Base-by-base conservation (phyloP, 129 eudicot species). In the Tanacetum coccineum region DNA sequence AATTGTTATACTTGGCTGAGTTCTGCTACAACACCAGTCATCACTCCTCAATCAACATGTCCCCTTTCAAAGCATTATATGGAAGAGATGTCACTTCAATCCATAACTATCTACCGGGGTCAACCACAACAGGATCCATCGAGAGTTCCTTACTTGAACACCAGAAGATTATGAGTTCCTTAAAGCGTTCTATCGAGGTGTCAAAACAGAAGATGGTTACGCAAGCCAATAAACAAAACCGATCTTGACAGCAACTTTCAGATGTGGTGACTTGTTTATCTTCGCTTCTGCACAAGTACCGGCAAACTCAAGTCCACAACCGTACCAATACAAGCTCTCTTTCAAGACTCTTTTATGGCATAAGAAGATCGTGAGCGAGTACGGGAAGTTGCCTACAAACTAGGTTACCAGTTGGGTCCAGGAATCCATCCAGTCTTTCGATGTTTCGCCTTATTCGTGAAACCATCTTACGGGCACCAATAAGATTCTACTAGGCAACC, bases 31-130 rank as follows among this genome's bases (percentile, higher is more conserved):
- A 40, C 17, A 42, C 67, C 0, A 15, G n/a, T 9, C 21, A 15
- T 18, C 67, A 62, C 4, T 62, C 52, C 0, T 9, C 67, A 4
- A 62, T 62, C n/a, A 42, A 40, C 32, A 62, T 62, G 67, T 15
- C 67, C 1, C 52, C 52, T 8, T 42, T 62, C 7, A 39, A n/a
- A n/a, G n/a, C n/a, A n/a, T n/a, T n/a, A n/a, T n/a, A n/a, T n/a
- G n/a, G n/a, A n/a, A n/a, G n/a, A n/a, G n/a, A n/a, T n/a, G n/a
- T n/a, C n/a, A n/a, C n/a, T n/a, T n/a, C n/a, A n/a, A n/a, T n/a
- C n/a, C 52, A 62, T 39, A 15, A 62, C 9, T 62, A 39, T 13
- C 4, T 10, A 1, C 52, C 52, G 2, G 52, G 67, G 3, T 6
- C n/a, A 4, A 62, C 51, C 3, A 1, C 9, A 3, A 40, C n/a